Evolutionary conservation across 495 filamentous ascomycete species (phyloP).

Genomic region (Jackrogersella minutella): DNA sequence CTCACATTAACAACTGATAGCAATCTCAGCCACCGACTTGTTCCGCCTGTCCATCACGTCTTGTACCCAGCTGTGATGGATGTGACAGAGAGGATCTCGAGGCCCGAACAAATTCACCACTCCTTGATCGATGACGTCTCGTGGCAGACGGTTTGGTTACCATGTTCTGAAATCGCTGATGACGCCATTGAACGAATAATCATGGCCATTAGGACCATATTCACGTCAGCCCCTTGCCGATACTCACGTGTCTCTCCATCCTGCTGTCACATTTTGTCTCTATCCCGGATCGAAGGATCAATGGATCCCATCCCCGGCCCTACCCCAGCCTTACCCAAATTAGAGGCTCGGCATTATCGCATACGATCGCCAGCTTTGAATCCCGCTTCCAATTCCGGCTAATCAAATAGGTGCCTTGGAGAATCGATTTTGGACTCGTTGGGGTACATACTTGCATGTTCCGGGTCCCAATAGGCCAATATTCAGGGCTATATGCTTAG

Average conservation of each 20-base stretch:
- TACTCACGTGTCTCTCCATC: background rate
- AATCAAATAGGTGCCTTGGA: constrained; percentile 2
- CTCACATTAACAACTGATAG: background rate
- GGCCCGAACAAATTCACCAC: too few relatives aligned
- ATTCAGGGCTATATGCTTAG: background rate
- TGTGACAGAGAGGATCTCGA: too few relatives aligned
- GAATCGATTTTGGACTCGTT: background rate
- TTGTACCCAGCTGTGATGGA: background rate
- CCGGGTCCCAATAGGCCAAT: background rate
- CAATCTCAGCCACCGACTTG: background rate
- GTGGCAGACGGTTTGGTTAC: background rate
- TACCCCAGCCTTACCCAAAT: constrained; percentile 19
- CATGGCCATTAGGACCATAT: background rate
- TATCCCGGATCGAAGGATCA: background rate
- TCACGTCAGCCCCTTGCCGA: background rate
- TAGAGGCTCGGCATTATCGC: constrained; percentile 15
- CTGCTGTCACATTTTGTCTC: background rate
- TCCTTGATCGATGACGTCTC: too few relatives aligned
- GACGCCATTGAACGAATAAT: background rate
- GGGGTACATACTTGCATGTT: constrained; percentile 8
- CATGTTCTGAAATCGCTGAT: background rate
- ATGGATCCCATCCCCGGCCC: background rate
- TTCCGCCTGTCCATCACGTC: background rate
- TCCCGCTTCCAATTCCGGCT: constrained; percentile 9
- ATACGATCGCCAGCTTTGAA: constrained; percentile 8